phyloP scores from a whole-genome alignment of 2,329 filamentous ascomycete species.

The Apiospora hydei region DNA sequence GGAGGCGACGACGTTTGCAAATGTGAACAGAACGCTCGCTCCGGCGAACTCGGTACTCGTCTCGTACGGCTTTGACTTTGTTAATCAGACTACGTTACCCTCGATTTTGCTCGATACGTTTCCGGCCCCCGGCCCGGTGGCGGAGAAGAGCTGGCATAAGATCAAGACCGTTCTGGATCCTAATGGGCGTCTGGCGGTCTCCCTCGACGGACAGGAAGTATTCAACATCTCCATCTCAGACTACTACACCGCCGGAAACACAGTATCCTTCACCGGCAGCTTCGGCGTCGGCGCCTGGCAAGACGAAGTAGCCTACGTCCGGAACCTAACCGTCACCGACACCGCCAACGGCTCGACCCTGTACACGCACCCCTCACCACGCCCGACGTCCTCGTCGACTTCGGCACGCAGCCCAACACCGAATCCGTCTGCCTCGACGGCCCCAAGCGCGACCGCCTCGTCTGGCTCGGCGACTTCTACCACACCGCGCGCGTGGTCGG shows the following conservation, averaged over 20 bases:
- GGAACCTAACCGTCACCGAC: conserved; percentile 42
- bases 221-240: conserved; percentile 29
- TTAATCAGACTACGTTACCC: conserved; percentile 45
- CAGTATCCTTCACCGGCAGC: conserved; percentile 37
- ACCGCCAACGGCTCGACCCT: conserved; percentile 40
- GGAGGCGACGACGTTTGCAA: conserved; percentile 38
- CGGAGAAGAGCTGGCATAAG: conserved; percentile 46
- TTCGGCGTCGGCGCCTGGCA: conserved; percentile 51
- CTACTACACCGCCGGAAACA: conserved; percentile 26
- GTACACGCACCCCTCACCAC: conserved; percentile 42
- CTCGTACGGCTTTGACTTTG: conserved; percentile 43
- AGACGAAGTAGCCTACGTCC: conserved; percentile 47
- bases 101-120: conserved; percentile 39
- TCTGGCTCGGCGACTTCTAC: conserved; percentile 52
- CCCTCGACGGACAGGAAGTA: conserved; percentile 36
- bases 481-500: conserved; percentile 48
- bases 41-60: conserved; percentile 45
- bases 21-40: conserved; percentile 44
- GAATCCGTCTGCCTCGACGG: conserved; percentile 50
- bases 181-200: conserved; percentile 38
- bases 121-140: conserved; percentile 36
- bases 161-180: conserved; percentile 43
- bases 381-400: conserved; percentile 44
- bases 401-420: conserved; percentile 43
- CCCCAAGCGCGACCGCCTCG: conserved; percentile 49